Evolutionary conservation across 495 filamentous ascomycete species (phyloP).

Genomic region (Lasiosphaeriaceae sp.): DNA sequence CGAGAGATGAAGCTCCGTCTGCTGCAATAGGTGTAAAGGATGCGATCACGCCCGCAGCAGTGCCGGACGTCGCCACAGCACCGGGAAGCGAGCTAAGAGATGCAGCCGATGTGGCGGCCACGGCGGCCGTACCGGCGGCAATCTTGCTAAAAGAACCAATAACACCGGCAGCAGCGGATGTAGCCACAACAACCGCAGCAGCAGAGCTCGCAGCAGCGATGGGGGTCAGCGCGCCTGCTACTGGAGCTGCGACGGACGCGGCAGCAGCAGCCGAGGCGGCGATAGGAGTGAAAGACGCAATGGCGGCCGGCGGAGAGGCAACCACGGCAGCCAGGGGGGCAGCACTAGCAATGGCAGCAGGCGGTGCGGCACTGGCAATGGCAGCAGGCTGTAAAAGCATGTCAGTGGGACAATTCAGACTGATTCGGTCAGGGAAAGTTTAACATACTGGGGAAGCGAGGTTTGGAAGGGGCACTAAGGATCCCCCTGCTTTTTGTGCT

Average conservation of each 20-base stretch:
- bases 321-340: neutral
- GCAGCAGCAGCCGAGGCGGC: neutral
- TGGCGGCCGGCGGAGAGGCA: neutral
- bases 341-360: neutral
- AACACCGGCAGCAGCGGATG: neutral
- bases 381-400: constrained; percentile 1
- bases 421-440: neutral
- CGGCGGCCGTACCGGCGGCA: neutral
- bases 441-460: constrained; percentile 4
- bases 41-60: neutral
- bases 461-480: constrained; percentile 11
- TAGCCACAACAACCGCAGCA: neutral
- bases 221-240: neutral
- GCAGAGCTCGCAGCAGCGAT: neutral
- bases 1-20: neutral
- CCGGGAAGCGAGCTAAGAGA: neutral
- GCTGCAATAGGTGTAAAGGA: constrained; percentile 11
- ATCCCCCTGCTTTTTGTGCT: neutral
- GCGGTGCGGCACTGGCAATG: neutral
- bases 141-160: neutral
- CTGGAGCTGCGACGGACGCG: neutral
- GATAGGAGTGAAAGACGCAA: neutral
- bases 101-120: neutral
- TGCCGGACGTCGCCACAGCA: neutral
- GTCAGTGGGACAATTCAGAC: neutral